A percentile compares a stretch with the other conserved stretches of the same genome.
These are phyloP conservation scores for Trichoderma polysporum DNA, from an alignment of 2,329 filamentous ascomycete species.

Conservation along the genomic window DNA sequence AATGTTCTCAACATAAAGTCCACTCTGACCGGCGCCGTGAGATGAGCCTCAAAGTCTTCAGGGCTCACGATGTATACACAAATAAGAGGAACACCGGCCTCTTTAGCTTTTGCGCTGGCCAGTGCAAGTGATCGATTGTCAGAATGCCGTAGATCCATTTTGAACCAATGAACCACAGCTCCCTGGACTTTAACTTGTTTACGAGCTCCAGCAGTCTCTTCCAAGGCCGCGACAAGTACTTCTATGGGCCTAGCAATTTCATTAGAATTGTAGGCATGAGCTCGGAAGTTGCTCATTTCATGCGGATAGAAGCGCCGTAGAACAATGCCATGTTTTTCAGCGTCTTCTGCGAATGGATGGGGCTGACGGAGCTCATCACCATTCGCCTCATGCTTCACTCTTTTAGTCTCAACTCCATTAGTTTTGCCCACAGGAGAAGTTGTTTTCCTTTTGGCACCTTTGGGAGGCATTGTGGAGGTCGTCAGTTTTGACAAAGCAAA, in stretches of 20 bases:
- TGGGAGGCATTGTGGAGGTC: constrained; percentile 31
- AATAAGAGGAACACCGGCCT: constrained; percentile 69
- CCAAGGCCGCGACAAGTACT: constrained; percentile 58
- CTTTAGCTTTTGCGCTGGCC: constrained; percentile 65
- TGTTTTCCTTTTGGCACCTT: constrained; percentile 32
- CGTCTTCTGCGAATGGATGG: constrained; percentile 46
- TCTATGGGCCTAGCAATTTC: constrained; percentile 73
- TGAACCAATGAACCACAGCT: constrained; percentile 87
- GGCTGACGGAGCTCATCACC: constrained; percentile 43
- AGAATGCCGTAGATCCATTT: constrained; percentile 69
- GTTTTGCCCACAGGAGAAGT: constrained; percentile 21
- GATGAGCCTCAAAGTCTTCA: constrained; percentile 80
- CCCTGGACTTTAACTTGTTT: constrained; percentile 52
- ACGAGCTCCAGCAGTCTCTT: constrained; percentile 57
- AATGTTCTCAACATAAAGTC: constrained; percentile 80
- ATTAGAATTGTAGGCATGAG: constrained; percentile 69
- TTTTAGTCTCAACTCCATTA: constrained; percentile 33
- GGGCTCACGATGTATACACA: constrained; percentile 78
- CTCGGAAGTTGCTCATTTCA: constrained; percentile 81
- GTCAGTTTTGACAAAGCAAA: neutral
- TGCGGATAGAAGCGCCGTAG: constrained; percentile 76
- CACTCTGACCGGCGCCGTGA: constrained; percentile 69
- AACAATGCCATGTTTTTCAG: constrained; percentile 61
- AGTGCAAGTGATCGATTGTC: constrained; percentile 73
- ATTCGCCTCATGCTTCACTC: constrained; percentile 32